Evolutionary conservation across 1,284 basidiomycete species (phyloP), one percentile per base, ranked within the genome.

Genomic region (Pseudozyma tsukubaensis): DNA sequence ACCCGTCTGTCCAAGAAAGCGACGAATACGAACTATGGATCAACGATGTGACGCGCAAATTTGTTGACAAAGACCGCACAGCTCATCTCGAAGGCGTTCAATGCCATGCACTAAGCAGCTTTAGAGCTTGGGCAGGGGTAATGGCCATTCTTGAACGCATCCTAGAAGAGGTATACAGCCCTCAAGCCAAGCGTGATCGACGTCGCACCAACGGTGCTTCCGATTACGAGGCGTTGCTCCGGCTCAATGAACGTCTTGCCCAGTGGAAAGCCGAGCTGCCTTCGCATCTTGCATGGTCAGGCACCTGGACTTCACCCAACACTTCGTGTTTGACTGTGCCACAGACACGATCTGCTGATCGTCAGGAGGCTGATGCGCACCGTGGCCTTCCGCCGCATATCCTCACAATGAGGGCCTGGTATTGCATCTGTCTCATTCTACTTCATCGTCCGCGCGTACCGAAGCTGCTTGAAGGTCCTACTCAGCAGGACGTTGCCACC

Each of bases 91-190:
- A 67, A 53, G 63, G 68, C 50, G 71, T 69, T 57, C 70, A 74
- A 42, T 65, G 70, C 8, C 75, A 77, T 40, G 71, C 67, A 5
- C 67, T 74, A 14, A 72, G 67, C 54, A 67, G 58, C 58, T 77
- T 77, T 59, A 62, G 67, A 19, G 72, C 75, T 0, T 75, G 66
- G 72, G 62, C 62, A 12, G 64, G 75, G 34, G 64, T 77, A 45
- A 77, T 77, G 75, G 50, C 63, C 45, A 75, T 77, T 44, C 66
- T 77, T 34, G 75, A 77, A 40, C 56, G 56, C 48, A 72, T 77
- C 42, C 68, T 77, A 48, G 64, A 72, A 34, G 59, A 71, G 19
- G 72, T 77, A 1, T 77, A 77, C 52, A 73, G 75, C 39, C 65
- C 68, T 9, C 61, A 70, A n/a, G 72, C 72, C 8, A 67, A 59